Percentiles rank a stretch among this genome's conserved stretches.
These are phyloP conservation scores for Mycena vulgaris DNA, from an alignment of 768 basidiomycete species.

Conservation along the genomic window DNA sequence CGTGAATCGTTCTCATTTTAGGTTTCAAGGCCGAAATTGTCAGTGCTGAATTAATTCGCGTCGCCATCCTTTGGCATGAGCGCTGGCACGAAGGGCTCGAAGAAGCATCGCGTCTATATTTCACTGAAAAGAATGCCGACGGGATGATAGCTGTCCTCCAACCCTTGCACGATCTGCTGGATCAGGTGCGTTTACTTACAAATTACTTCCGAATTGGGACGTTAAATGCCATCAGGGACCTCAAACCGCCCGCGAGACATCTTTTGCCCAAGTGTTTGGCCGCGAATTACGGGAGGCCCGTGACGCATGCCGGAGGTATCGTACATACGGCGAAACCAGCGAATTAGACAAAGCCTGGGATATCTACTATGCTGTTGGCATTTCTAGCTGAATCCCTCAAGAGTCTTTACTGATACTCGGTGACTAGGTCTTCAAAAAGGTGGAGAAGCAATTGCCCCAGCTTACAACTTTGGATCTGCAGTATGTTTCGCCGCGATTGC, in stretches of 20 bases:
- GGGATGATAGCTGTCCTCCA: constrained; percentile 96
- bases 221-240: constrained; percentile 75
- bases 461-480: constrained; percentile 94
- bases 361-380: constrained; percentile 91
- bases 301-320: constrained; percentile 91
- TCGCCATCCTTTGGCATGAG: constrained; percentile 99
- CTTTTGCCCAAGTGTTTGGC: constrained; percentile 95
- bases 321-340: constrained; percentile 86
- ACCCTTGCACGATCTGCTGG: constrained; percentile 93
- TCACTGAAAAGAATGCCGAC: constrained; percentile 96
- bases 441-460: constrained; percentile 93
- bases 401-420: not conserved
- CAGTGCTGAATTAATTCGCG: constrained; percentile 94
- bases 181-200: constrained; percentile 67
- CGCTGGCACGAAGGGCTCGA: constrained; percentile 99
- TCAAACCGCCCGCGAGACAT: constrained; percentile 93
- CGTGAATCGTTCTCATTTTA: constrained; percentile 18
- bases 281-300: constrained; percentile 93
- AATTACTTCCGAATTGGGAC: not conserved
- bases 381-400: too few species aligned
- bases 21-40: constrained; percentile 81
- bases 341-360: constrained; percentile 99
- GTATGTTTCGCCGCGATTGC: constrained; percentile 94
- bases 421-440: constrained; percentile 91
- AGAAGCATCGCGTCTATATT: constrained; percentile 96